phyloP scores from a whole-genome alignment of 345 rosid species.

The Alliaria petiolata region DNA sequence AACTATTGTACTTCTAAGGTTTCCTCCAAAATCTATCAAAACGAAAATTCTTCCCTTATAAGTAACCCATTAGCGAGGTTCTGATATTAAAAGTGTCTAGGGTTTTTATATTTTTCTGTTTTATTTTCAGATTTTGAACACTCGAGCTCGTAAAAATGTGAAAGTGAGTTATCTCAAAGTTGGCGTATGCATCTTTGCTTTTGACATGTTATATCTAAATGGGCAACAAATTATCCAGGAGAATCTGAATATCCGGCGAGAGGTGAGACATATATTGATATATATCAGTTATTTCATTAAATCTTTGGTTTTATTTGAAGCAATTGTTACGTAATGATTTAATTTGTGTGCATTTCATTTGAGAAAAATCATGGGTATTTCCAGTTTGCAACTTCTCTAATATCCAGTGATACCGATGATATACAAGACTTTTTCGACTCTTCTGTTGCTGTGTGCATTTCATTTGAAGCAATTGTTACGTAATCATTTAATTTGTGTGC shows the following conservation, averaged over 20 bases:
- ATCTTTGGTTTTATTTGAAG: no score
- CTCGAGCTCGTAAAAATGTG: constrained; percentile 83
- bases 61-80: constrained; percentile 35
- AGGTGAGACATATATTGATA: no score
- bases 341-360: constrained; percentile 44
- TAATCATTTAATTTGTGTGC: no score
- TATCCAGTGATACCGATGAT: constrained; percentile 49
- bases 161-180: constrained; percentile 69
- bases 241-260: constrained; percentile 44
- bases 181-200: constrained; percentile 84
- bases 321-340: background rate
- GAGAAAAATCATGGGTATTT: constrained; percentile 67
- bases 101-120: background rate
- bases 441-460: no score
- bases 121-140: constrained; percentile 50
- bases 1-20: no score
- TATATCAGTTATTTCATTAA: no score
- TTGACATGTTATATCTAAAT: constrained; percentile 70
- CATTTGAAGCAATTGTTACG: no score
- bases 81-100: background rate
- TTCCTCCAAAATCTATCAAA: no score
- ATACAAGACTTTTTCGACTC: constrained; percentile 81
- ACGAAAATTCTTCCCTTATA: constrained; percentile 78
- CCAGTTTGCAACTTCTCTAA: constrained; percentile 82
- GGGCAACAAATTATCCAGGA: constrained; percentile 72